These are phyloP conservation scores for Mycena crocata DNA, from an alignment of 768 basidiomycete genomes.

Conservation along the genomic window DNA sequence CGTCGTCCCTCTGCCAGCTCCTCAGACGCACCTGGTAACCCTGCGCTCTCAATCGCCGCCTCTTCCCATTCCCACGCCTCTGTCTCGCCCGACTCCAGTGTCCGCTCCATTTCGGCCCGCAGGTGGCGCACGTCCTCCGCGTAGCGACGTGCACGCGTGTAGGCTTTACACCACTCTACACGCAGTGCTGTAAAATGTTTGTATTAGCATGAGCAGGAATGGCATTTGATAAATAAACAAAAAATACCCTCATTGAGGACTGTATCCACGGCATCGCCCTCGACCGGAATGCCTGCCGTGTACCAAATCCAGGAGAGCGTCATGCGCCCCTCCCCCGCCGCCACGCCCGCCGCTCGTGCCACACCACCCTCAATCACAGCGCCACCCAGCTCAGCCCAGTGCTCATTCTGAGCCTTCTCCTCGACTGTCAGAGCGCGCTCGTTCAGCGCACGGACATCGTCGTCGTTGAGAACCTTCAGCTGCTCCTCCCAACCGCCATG, in stretches of 20 bases:
- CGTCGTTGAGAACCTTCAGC: background rate
- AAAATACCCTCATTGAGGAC: background rate
- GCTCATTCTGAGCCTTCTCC: background rate
- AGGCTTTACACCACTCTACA: constrained; percentile 5
- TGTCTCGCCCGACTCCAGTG: background rate
- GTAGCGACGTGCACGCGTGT: background rate
- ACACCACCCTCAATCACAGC: background rate
- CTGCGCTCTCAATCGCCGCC: background rate
- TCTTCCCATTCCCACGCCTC: background rate
- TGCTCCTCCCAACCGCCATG: constrained; percentile 3
- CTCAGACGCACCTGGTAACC: too few relatives aligned
- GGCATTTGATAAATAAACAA: background rate
- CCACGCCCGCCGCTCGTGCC: background rate
- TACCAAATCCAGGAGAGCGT: constrained; percentile 8
- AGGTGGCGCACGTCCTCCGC: constrained; percentile 4
- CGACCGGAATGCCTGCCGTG: background rate
- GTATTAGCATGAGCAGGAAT: background rate
- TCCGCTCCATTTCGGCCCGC: constrained; percentile 9
- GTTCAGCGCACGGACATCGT: constrained; percentile 1
- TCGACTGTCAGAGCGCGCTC: background rate
- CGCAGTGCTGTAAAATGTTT: constrained; percentile 3
- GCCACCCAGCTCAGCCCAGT: background rate
- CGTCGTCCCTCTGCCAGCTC: background rate
- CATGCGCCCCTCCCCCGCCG: background rate
- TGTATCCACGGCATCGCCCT: background rate